Conservation (phyloP, 2,329 filamentous ascomycete species). For the Pyricularia sp. region DNA sequence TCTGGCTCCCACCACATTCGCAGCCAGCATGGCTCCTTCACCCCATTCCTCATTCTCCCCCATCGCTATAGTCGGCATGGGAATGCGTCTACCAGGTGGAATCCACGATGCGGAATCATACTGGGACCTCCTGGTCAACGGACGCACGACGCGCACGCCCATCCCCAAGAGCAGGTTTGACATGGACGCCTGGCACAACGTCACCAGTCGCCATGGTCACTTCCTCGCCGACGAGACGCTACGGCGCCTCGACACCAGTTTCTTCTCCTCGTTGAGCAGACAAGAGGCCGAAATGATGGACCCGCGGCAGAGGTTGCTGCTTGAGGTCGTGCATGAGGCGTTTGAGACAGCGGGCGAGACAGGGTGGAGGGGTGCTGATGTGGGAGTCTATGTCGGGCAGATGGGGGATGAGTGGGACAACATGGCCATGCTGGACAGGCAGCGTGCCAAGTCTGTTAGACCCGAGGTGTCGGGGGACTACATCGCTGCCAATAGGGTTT, state of each 20-base stretch:
- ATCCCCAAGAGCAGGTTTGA: constrained; percentile 20
- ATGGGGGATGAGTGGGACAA: constrained; percentile 12
- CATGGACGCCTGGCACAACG: constrained; percentile 13
- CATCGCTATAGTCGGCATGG: constrained; percentile 24
- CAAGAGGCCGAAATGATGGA: constrained; percentile 20
- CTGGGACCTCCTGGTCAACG: constrained; percentile 22
- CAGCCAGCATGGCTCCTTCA: not conserved
- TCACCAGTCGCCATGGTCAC: constrained; percentile 12
- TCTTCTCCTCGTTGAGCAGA: constrained; percentile 21
- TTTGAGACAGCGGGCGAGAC: constrained; percentile 13
- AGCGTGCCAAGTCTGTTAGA: not conserved
- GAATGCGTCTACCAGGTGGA: constrained; percentile 20
- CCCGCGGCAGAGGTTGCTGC: constrained; percentile 8
- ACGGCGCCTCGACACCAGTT: constrained; percentile 17
- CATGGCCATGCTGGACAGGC: not conserved
- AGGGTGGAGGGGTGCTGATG: constrained; percentile 11
- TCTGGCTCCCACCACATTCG: too few species aligned
- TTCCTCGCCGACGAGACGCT: constrained; percentile 17
- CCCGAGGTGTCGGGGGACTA: constrained; percentile 30
- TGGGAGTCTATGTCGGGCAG: constrained; percentile 14
- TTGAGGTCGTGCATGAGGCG: constrained; percentile 9
- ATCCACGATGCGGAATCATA: constrained; percentile 15
- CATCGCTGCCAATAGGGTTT: constrained; percentile 23
- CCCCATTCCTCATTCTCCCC: constrained; percentile 8
- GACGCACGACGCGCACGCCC: constrained; percentile 13